A percentile compares a stretch with the other conserved stretches of the same genome.
These are phyloP conservation scores for Aspergillus sparsus DNA, from an alignment of 495 filamentous ascomycete genomes.

Conservation along the genomic window DNA sequence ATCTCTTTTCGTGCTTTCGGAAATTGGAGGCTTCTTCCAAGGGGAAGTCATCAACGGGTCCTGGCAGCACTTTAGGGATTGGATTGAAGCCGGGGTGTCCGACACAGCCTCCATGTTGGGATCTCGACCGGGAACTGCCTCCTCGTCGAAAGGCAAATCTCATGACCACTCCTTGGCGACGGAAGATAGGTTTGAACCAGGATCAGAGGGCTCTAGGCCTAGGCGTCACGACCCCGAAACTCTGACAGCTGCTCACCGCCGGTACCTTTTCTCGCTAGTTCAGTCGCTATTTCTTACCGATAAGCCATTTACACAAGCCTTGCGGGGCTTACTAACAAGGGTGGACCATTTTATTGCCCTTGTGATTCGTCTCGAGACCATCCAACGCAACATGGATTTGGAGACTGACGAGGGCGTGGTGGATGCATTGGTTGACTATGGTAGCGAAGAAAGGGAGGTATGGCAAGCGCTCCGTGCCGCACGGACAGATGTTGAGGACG, in stretches of 20 bases:
- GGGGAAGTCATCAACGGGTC: conserved; percentile 82
- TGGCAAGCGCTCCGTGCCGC: conserved; percentile 53
- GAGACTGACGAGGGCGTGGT: conserved; percentile 78
- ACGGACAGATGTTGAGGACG: conserved; percentile 40
- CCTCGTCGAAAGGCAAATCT: conserved; percentile 29
- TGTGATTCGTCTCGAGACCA: conserved; percentile 65
- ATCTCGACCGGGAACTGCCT: conserved; percentile 45
- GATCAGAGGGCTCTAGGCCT: conserved; percentile 17
- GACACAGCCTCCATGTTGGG: conserved; percentile 37
- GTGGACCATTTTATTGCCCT: conserved; percentile 78
- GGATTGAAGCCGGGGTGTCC: conserved; percentile 51
- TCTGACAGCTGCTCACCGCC: conserved; percentile 73
- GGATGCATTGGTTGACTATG: conserved; percentile 69
- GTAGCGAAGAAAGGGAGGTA: conserved; percentile 65
- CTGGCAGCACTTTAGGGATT: conserved; percentile 61
- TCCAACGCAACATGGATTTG: conserved; percentile 73
- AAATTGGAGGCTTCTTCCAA: conserved; percentile 83
- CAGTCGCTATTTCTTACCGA: conserved; percentile 72
- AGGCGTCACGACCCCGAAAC: conserved; percentile 78
- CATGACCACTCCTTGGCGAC: conserved; percentile 6
- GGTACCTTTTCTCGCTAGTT: conserved; percentile 67
- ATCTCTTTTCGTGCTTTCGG: conserved; percentile 82
- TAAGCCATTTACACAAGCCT: conserved; percentile 63
- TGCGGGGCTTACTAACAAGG: conserved; percentile 69
- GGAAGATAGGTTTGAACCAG: conserved; percentile 20